A percentile compares a stretch with the other conserved stretches of the same genome.
These are phyloP conservation scores for Leucocoprinus birnbaumii DNA, from an alignment of 768 basidiomycete genomes.

Conservation along the genomic window DNA sequence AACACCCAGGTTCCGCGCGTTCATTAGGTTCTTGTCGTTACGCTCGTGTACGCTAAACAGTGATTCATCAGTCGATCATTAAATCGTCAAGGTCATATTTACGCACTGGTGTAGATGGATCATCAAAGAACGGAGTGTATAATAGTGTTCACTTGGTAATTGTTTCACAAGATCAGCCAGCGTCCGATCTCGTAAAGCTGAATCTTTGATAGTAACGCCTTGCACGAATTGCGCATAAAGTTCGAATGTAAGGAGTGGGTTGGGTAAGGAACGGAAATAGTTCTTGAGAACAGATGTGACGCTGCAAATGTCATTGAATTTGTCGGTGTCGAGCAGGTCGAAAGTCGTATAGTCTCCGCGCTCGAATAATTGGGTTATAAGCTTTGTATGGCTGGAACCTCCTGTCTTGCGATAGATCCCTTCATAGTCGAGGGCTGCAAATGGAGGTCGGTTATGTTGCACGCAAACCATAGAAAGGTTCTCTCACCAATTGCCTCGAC, in stretches of 20 bases:
- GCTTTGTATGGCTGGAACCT: slow-evolving; percentile 87
- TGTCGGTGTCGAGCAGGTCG: slow-evolving; percentile 80
- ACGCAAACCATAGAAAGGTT: not conserved
- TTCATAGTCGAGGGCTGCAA: slow-evolving; percentile 88
- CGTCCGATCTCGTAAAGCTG: slow-evolving; percentile 50
- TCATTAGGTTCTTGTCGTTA: slow-evolving; percentile 85
- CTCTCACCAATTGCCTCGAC: slow-evolving; percentile 81
- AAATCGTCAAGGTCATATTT: not conserved
- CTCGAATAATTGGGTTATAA: slow-evolving; percentile 93
- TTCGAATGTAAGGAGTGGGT: slow-evolving; percentile 87
- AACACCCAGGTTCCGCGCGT: slow-evolving; percentile 90
- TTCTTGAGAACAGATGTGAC: slow-evolving; percentile 96
- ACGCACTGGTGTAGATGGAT: slow-evolving; percentile 82
- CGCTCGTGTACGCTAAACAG: slow-evolving; percentile 53
- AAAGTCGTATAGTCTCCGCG: slow-evolving; percentile 87
- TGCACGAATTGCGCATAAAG: slow-evolving; percentile 88
- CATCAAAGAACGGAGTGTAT: slow-evolving; percentile 80
- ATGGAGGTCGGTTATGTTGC: not conserved
- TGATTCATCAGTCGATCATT: slow-evolving; percentile 22
- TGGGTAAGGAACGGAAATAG: slow-evolving; percentile 91
- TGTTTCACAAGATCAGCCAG: slow-evolving; percentile 69
- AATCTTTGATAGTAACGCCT: slow-evolving; percentile 70
- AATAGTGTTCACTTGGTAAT: slow-evolving; percentile 85
- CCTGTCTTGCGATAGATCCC: slow-evolving; percentile 99
- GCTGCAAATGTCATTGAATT: slow-evolving; percentile 97